Base-by-base conservation (phyloP, 208 protist species). In the Wallacemonas rigidus region DNA sequence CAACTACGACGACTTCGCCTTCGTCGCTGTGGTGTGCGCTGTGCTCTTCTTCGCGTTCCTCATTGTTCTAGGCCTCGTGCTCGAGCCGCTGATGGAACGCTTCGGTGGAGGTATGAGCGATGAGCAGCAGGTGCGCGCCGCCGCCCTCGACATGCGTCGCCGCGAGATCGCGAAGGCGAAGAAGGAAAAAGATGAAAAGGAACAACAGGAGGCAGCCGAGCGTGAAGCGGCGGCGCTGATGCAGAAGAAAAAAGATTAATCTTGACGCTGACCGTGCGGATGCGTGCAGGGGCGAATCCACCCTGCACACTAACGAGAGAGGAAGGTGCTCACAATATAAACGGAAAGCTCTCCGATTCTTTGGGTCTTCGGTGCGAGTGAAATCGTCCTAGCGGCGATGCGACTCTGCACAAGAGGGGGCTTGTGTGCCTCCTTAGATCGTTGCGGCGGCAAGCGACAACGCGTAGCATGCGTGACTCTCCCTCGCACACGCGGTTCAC, bases 1-100 rank as follows among this genome's bases (percentile, higher is more conserved):
- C 2, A 69, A 75, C 36, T 94, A 93, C 71, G 87, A 96, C 14
- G 91, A 96, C 60, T 81, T 79, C 8, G 71, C 88, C 14, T 89
- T 96, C 47, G 75, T 94, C 9, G 53, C 77, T 6, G 77, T 91
- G 17, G 60, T 91, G 11, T 81, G 80, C 60, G 80, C 81, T 2
- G 54, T 87, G n/a, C 38, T 68, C 7, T 91, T 95, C 68, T 92
- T 93, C 64, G 50, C 40, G 38, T 88, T 91, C 67, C 74, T 89
- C 43, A 76, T 89, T 67, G 79, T 86, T 41, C 51, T 94, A 11
- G 86, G 72, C n/a, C 15, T 88, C 45, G 77, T 88, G 14, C 79
- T 80, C 36, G 89, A 94, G 71, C 89, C 89, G 54, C 62, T 85
- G n/a, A 82, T 88, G 79, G 74, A 85, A 44, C 68, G 71, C 40